These are phyloP conservation scores for Clonostachys rosea DNA, from an alignment of 2,329 filamentous ascomycete species.

Conservation along the genomic window DNA sequence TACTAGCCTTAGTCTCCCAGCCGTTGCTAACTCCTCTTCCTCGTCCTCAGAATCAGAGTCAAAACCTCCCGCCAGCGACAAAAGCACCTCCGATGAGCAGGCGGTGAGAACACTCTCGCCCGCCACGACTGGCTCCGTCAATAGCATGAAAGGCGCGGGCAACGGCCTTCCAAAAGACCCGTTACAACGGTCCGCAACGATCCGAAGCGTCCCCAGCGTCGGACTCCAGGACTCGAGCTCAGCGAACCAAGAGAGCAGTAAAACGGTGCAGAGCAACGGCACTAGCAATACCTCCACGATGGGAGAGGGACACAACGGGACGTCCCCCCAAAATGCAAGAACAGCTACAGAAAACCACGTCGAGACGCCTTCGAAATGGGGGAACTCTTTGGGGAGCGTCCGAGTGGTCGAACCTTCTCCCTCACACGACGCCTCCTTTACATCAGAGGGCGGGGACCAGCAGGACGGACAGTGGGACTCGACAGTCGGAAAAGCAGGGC, in stretches of 20 bases:
- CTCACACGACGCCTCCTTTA: constrained; percentile 13
- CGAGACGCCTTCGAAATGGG: constrained; percentile 23
- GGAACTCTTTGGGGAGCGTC: constrained; percentile 13
- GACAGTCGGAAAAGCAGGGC: constrained; percentile 63
- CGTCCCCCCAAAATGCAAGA: constrained; percentile 13
- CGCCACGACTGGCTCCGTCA: constrained; percentile 30
- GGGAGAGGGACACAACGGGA: constrained; percentile 24
- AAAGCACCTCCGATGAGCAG: constrained; percentile 9
- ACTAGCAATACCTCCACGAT: constrained; percentile 39
- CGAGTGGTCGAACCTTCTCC: constrained; percentile 20
- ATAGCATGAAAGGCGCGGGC: constrained; percentile 27
- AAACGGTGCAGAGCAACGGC: constrained; percentile 29
- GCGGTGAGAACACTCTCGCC: constrained; percentile 24
- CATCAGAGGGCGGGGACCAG: constrained; percentile 25
- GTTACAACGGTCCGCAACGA: constrained; percentile 35
- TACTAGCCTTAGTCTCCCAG: too few species aligned
- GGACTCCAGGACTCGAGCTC: constrained; percentile 43
- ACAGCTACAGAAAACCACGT: background rate
- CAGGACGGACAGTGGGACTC: constrained; percentile 52
- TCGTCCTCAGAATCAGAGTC: too few species aligned
- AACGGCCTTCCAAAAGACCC: constrained; percentile 18
- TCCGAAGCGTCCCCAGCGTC: constrained; percentile 52
- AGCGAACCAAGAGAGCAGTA: constrained; percentile 38
- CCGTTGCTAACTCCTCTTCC: too few species aligned
- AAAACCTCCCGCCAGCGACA: too few species aligned